Evolutionary conservation across 1,284 basidiomycete species (phyloP), one percentile per base, ranked within the genome.

Genomic region (Sphagnurus paluster): DNA sequence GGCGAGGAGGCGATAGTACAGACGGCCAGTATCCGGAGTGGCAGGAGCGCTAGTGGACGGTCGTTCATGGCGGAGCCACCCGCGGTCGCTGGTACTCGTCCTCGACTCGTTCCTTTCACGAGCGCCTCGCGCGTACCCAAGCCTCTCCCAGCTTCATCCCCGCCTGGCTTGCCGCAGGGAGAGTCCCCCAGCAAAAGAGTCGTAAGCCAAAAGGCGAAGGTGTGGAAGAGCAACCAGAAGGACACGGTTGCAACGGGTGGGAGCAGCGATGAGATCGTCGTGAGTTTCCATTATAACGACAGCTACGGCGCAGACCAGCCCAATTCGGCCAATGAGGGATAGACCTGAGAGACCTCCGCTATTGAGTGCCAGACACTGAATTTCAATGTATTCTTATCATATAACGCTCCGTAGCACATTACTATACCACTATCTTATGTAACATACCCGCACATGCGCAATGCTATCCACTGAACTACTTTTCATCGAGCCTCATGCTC

Each of bases 31-130:
- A 67, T 79, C 16, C 66, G 71, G 17, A 78, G 77, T 51, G 68
- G 64, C 32, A 55, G 60, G 24, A 67, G 66, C 43, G 55, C 52
- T 14, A 70, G 64, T 47, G 69, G 57, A n/a, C 58, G 63, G 39
- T 66, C 64, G 14, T 61, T 56, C 26, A 55, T 45, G 14, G 36
- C 60, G 1, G 66, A 65, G 23, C 61, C 62, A 25, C 49, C 52
- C 20, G 44, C 50, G 37, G 53, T 46, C 17, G 39, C 53, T 6
- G 59, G 57, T 30, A 56, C 68, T 14, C 74, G 77, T 13, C 81
- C 85, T 30, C 76, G 84, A 21, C 63, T 90, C n/a, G 85, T 89
- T 23, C 83, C 82, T 30, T 88, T 90, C 59, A 87, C 80, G 4
- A 79, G 77, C 54, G 79, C 82, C 19, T 74, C 76, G 23, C 78